These are phyloP conservation scores for Myxozyma mucilagina DNA, from an alignment of 805 yeast species.

Conservation along the genomic window DNA sequence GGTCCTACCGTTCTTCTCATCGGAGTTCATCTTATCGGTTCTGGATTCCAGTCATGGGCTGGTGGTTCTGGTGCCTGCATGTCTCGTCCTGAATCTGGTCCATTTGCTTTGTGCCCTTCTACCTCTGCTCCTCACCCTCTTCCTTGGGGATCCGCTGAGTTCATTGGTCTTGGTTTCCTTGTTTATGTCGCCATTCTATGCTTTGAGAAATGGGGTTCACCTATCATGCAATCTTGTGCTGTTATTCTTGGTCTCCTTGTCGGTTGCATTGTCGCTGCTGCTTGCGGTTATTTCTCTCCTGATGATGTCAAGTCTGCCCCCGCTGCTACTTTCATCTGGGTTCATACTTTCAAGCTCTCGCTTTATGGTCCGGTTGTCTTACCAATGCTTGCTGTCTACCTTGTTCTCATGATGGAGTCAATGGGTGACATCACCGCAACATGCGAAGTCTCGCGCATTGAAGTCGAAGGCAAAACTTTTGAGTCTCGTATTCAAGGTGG, in stretches of 20 bases:
- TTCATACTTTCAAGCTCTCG: slow-evolving; percentile 70
- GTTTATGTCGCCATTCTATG: slow-evolving; percentile 73
- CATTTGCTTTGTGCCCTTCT: slow-evolving; percentile 49
- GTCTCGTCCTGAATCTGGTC: slow-evolving; percentile 45
- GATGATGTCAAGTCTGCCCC: slow-evolving; percentile 67
- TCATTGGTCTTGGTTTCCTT: slow-evolving; percentile 82
- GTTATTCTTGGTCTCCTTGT: slow-evolving; percentile 80
- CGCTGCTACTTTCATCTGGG: slow-evolving; percentile 83
- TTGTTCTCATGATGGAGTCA: slow-evolving; percentile 86
- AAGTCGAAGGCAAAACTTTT: slow-evolving; percentile 76
- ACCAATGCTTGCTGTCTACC: slow-evolving; percentile 80
- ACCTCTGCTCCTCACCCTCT: slow-evolving; percentile 55
- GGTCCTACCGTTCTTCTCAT: slow-evolving; percentile 90
- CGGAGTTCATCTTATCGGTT: slow-evolving; percentile 65
- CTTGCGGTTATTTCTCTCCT: slow-evolving; percentile 73
- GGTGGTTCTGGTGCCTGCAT: slow-evolving; percentile 68
- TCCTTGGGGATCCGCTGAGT: slow-evolving; percentile 84
- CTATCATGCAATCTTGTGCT: slow-evolving; percentile 92
- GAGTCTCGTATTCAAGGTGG: slow-evolving; percentile 93
- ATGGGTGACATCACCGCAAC: slow-evolving; percentile 95
- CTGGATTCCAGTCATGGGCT: slow-evolving; percentile 82
- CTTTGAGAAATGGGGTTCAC: slow-evolving; percentile 87
- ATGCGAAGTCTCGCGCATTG: slow-evolving; percentile 82
- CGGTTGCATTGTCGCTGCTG: slow-evolving; percentile 92
- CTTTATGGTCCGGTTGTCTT: slow-evolving; percentile 84